phyloP scores from a whole-genome alignment of 768 basidiomycete genomes.

The Saitozyma podzolica region DNA sequence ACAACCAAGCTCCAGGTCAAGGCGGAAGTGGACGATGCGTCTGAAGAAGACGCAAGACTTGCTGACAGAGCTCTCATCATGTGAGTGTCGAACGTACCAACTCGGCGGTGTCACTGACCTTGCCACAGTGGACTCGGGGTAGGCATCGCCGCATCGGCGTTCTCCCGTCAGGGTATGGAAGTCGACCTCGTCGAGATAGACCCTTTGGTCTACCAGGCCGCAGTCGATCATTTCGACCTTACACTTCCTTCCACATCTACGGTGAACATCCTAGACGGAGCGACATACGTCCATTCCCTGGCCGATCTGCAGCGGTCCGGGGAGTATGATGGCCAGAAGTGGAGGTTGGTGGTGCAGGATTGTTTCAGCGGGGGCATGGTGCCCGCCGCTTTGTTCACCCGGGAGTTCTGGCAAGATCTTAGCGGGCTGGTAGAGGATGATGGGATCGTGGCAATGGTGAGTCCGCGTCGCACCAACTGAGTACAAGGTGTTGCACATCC shows the following conservation, averaged over 20 bases:
- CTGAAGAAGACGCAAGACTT: slow-evolving; percentile 66
- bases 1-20: slow-evolving; percentile 39
- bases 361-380: slow-evolving; percentile 94
- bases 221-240: slow-evolving; percentile 76
- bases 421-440: slow-evolving; percentile 65
- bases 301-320: slow-evolving; percentile 44
- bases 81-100: slow-evolving; percentile 4
- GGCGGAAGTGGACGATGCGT: slow-evolving; percentile 55
- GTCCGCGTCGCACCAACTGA: too few species aligned
- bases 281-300: slow-evolving; percentile 62
- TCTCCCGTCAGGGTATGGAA: slow-evolving; percentile 67
- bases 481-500: too few species aligned
- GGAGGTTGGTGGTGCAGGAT: slow-evolving; percentile 74
- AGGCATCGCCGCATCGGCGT: slow-evolving; percentile 75
- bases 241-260: slow-evolving; percentile 57
- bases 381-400: slow-evolving; percentile 77
- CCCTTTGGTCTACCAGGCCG: slow-evolving; percentile 81
- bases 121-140: slow-evolving; percentile 75
- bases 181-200: slow-evolving; percentile 92
- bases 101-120: background rate
- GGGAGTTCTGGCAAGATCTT: slow-evolving; percentile 78
- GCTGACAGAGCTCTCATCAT: slow-evolving; percentile 20
- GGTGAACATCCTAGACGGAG: slow-evolving; percentile 71
- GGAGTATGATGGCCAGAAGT: slow-evolving; percentile 46
- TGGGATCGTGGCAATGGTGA: slow-evolving; percentile 77